Evolutionary conservation across 2,329 filamentous ascomycete genomes (phyloP), one percentile per base, ranked within the genome.

Genomic region (Anthostomella pinea): DNA sequence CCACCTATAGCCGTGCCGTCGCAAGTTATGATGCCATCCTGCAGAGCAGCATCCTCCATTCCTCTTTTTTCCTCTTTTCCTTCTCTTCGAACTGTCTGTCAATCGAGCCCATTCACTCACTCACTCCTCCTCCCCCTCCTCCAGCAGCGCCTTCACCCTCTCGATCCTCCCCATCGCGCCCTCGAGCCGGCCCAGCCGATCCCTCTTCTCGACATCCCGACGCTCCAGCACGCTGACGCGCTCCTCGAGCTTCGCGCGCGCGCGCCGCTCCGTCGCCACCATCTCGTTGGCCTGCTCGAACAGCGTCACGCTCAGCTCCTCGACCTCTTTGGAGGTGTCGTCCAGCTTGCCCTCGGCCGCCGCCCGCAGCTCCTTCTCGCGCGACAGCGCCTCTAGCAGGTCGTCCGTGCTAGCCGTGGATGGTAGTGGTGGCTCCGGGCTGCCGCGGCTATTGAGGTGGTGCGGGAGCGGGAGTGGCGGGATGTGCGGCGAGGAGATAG

Each of bases 261-360:
- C 83, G 38, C 79, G 74, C 27, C 87, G 69, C 68, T 93, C 87
- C 13, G 75, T 70, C 2, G 87, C 85, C 14, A 93, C 87, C 87
- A 93, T 93, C 64, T 89, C 81, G 59, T 93, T 93, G 33, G 87
- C 87, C 66, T 90, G 82, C 65, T 86, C 81, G 59, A 93, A 93
- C 35, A 93, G 66, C 33, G 75, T 76, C 14, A 77, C 83, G 54
- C 77, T 86, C 46, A 93, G 68, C 64, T 93, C 87, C 63, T 91
- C 87, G 14, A 91, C 75, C 66, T 93, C 87, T 9, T 68, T 72
- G 53, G 77, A 81, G 33, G 85, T 83, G 32, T 79, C 75, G 46
- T 72, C 72, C 14, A 87, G 67, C 44, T 77, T 75, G 32, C 75
- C 74, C 64, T 93, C 87, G 2, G 86, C 86, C 33, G 79, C 77